Base-by-base conservation (phyloP, 495 filamentous ascomycete genomes). In the Penicillium robsamsonii region DNA sequence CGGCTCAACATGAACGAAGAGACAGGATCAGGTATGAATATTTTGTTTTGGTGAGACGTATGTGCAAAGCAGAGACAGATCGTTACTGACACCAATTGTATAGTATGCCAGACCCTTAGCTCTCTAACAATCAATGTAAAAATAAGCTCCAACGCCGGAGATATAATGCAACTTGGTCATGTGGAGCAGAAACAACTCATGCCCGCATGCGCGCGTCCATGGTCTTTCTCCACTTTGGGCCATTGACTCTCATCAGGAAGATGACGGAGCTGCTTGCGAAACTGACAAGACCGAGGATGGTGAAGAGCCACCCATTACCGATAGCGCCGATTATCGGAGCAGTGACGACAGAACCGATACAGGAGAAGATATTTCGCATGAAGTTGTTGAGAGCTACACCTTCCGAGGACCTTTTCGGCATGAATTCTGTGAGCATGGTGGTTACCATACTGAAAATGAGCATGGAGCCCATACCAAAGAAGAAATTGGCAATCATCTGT, bases 221-320 rank as follows among this genome's bases (percentile, higher is more conserved):
- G 46, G 65, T 70, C 59, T 75, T 63, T 67, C 90, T 78, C 91
- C 91, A 94, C 41, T 70, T 70, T 17, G 81, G 77, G 0, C 85
- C 87, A 55, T 74, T 88, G 45, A 75, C 75, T 69, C 77, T 81
- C 78, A 96, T 87, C 4, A 79, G 70, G 73, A 81, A 83, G 24
- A 96, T 81, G 13, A 86, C 83, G 10, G 71, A 51, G 49, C 77
- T 78, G 48, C 72, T 73, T 15, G 65, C 56, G 60, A 87, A 79
- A 6, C 82, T 78, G 48, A 91, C 75, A 18, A 90, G 51, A 0
- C 85, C 88, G 0, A 97, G 58, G 30, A 87, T 87, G 3, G 93
- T 96, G 59, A 91, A 90, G 35, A 96, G 61, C 91, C 92, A 96
- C 0, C 92, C 93, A 62, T 90, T 87, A 4, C 93, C 93, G 58